Evolutionary conservation across 768 basidiomycete genomes (phyloP), one percentile per base, ranked within the genome.

Genomic region (Boletus pseudopeckii): DNA sequence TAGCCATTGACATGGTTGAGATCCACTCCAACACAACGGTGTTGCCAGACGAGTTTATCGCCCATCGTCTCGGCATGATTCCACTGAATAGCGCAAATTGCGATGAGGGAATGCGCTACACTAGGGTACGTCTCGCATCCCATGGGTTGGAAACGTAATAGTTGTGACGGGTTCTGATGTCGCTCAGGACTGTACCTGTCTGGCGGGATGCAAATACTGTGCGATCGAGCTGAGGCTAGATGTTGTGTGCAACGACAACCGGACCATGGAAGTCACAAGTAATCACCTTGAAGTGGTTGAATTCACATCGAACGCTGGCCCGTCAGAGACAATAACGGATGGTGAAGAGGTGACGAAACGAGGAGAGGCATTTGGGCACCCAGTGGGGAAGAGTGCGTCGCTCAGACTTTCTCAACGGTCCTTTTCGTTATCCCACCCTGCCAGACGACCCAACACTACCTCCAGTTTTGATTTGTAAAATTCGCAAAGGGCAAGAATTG

Each of bases 1-100:
- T 64, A 98, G 97, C 95, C 34, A 98, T 99, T 59, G 97, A 99
- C 75, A 87, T 96, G 73, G 96, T 98, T 11, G 90, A 93, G 71
- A 88, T 98, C 58, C 82, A 88, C 54, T 81, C 80, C 51, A 99
- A 99, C 70, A 93, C 92, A 5, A 85, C 91, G 2, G 95, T 97
- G 4, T 74, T 99, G 20, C 92, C 95, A 2, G 97, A 99, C 72
- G 97, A 99, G 74, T 97, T 94, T 74, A 88, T 99, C 56, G 92
- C 94, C 0, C 97, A 99, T 71, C 84, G 97, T 47, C 77, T 99
- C 30, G 97, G 97, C 22, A 88, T 97, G 83, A 79, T 99, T 28
- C 97, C 97, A 8, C 77, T 99, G 22, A 77, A 87, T 47, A 95
- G 92, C 71, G 77, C 84, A 37, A 90, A 90, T 59, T 95, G 92